Evolutionary conservation across 2,329 filamentous ascomycete species (phyloP).

Genomic region (Didymellaceae sp.): DNA sequence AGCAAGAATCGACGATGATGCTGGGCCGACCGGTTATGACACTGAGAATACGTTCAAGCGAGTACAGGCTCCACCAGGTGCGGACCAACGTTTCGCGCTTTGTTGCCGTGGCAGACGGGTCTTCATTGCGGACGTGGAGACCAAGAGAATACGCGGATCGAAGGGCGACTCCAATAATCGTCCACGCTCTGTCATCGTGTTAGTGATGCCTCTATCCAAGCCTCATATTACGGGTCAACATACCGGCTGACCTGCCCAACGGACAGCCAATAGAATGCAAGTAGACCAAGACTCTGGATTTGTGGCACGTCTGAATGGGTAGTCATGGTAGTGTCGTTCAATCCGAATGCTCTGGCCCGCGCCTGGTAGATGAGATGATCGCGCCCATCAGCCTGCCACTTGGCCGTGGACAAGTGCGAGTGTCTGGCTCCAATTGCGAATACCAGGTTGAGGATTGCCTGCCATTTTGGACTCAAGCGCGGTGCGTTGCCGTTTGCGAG

Average conservation of each 20-base stretch:
- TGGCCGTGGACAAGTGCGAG: constrained; percentile 41
- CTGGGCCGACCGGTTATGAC: constrained; percentile 51
- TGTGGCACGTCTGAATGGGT: constrained; percentile 48
- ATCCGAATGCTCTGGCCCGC: constrained; percentile 45
- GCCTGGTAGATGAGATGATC: constrained; percentile 51
- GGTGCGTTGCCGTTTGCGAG: constrained; percentile 28
- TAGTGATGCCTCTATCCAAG: not conserved
- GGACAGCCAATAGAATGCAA: constrained; percentile 51
- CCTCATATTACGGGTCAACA: constrained; percentile 1
- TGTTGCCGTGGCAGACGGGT: constrained; percentile 33
- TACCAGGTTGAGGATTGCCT: constrained; percentile 50
- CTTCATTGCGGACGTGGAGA: constrained; percentile 49
- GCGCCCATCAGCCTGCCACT: constrained; percentile 31
- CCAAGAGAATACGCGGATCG: constrained; percentile 48
- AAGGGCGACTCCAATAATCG: constrained; percentile 46
- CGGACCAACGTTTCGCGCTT: constrained; percentile 47
- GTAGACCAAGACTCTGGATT: constrained; percentile 49
- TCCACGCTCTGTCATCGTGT: constrained; percentile 43
- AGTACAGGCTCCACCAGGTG: constrained; percentile 53
- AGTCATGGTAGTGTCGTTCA: constrained; percentile 37
- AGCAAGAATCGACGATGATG: constrained; percentile 44
- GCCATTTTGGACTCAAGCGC: constrained; percentile 41
- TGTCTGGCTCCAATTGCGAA: constrained; percentile 53
- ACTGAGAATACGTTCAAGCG: constrained; percentile 48
- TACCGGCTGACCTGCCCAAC: constrained; percentile 52